phyloP scores from a whole-genome alignment of 2,329 filamentous ascomycete genomes.

The Talaromyces sp. region DNA sequence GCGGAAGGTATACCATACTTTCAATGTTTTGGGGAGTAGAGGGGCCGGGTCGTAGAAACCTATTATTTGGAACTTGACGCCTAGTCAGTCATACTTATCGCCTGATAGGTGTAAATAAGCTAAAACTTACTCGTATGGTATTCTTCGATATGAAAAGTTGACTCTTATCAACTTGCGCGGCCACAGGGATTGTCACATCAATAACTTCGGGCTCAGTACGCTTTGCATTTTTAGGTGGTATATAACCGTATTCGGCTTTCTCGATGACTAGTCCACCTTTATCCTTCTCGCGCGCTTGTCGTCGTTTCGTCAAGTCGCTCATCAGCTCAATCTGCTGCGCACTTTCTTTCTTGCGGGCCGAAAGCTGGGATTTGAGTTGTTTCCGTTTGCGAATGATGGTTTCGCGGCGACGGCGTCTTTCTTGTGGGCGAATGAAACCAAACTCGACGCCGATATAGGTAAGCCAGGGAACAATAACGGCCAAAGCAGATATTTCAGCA shows the following conservation, averaged over 20 bases:
- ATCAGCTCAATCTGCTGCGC: constrained; percentile 40
- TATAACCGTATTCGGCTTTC: constrained; percentile 41
- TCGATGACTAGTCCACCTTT: constrained; percentile 39
- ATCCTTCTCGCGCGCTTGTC: constrained; percentile 35
- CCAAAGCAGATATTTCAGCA: constrained; percentile 34
- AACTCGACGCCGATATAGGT: constrained; percentile 43
- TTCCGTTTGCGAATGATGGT: constrained; percentile 36
- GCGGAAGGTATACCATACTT: constrained; percentile 42
- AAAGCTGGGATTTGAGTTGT: constrained; percentile 35
- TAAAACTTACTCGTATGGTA: constrained; percentile 32
- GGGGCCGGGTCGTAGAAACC: constrained; percentile 46
- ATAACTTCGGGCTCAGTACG: constrained; percentile 27
- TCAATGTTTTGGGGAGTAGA: constrained; percentile 38
- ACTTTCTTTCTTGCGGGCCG: constrained; percentile 37
- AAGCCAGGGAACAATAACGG: constrained; percentile 38
- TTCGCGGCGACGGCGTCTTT: constrained; percentile 34
- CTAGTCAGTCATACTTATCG: constrained; percentile 17
- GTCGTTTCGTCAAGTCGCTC: constrained; percentile 37
- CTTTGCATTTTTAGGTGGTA: constrained; percentile 22
- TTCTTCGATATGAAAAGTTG: constrained; percentile 39
- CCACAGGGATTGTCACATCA: constrained; percentile 45
- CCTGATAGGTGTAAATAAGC: background rate
- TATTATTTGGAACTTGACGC: constrained; percentile 37
- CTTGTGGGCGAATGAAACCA: constrained; percentile 38
- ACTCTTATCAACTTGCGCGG: constrained; percentile 42